A percentile compares a stretch with the other conserved stretches of the same genome.
These are phyloP conservation scores for Coprinopsis sp. DNA, from an alignment of 768 basidiomycete genomes.

Conservation along the genomic window DNA sequence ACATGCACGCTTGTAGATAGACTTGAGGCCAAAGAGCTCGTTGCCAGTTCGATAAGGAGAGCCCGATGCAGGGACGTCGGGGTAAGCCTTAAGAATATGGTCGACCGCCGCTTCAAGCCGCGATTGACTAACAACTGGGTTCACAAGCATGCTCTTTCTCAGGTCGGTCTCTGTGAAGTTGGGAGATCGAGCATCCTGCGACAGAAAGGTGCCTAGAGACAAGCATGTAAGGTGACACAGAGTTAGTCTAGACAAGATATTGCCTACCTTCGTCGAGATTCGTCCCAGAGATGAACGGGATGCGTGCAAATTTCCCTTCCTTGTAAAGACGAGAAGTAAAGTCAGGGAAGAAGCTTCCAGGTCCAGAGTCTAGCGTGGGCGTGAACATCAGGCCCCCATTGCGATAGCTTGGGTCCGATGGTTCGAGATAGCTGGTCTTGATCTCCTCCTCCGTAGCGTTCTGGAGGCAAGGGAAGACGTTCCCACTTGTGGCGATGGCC, in stretches of 20 bases:
- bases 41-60: slow-evolving; percentile 45
- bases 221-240: too few species aligned
- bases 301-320: slow-evolving; percentile 22
- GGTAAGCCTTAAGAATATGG: slow-evolving; percentile 34
- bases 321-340: slow-evolving; percentile 29
- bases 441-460: slow-evolving; percentile 21
- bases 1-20: too few species aligned
- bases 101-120: slow-evolving; percentile 20
- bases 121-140: too few species aligned
- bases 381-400: slow-evolving; percentile 18
- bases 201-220: too few species aligned
- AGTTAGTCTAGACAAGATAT: too few species aligned
- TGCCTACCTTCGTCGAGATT: slow-evolving; percentile 47
- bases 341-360: slow-evolving; percentile 34
- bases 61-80: slow-evolving; percentile 36
- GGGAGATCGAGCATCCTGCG: too few species aligned
- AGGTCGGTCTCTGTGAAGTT: too few species aligned
- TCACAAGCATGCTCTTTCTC: too few species aligned
- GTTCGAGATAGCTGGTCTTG: slow-evolving; percentile 14
- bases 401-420: slow-evolving; percentile 7
- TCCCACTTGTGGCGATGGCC: slow-evolving; percentile 15
- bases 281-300: slow-evolving; percentile 44
- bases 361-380: slow-evolving; percentile 37
- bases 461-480: slow-evolving; percentile 33
- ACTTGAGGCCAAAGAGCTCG: slow-evolving; percentile 40